Percentiles rank a stretch among this genome's conserved stretches.
These are phyloP conservation scores for Cladosporium sp. DNA, from an alignment of 2,329 filamentous ascomycete species.

Conservation along the genomic window DNA sequence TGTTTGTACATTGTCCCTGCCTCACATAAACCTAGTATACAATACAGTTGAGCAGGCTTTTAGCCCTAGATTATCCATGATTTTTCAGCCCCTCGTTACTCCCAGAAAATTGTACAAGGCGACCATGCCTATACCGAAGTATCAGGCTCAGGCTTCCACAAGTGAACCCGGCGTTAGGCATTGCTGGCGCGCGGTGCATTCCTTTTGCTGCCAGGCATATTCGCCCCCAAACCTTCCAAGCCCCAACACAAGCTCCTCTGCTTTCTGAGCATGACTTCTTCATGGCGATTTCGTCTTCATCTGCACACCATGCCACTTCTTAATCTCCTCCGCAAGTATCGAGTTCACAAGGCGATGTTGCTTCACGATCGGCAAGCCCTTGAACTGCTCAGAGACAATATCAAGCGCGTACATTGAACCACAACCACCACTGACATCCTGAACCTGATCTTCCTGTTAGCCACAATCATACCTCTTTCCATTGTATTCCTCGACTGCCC, in stretches of 20 bases:
- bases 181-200: neutral
- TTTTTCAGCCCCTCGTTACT: neutral
- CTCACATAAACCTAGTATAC: neutral
- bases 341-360: conserved; percentile 81
- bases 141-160: neutral
- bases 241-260: neutral
- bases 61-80: neutral
- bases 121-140: neutral
- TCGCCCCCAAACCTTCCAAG: neutral
- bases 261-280: neutral
- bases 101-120: neutral
- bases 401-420: conserved; percentile 87
- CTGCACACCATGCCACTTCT: conserved; percentile 81
- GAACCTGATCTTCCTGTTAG: conserved; percentile 52
- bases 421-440: conserved; percentile 80
- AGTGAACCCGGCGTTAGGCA: neutral
- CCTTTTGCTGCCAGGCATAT: too few species aligned
- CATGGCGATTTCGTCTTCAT: conserved; percentile 64
- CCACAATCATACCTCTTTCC: neutral
- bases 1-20: neutral
- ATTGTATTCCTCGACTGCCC: conserved; percentile 16
- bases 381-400: conserved; percentile 70
- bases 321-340: conserved; percentile 72
- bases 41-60: neutral
- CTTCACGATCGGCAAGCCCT: conserved; percentile 70